Evolutionary conservation across 441 rosid species (phyloP), one percentile per base, ranked within the genome.

Genomic region (Euphorbia corollata): DNA sequence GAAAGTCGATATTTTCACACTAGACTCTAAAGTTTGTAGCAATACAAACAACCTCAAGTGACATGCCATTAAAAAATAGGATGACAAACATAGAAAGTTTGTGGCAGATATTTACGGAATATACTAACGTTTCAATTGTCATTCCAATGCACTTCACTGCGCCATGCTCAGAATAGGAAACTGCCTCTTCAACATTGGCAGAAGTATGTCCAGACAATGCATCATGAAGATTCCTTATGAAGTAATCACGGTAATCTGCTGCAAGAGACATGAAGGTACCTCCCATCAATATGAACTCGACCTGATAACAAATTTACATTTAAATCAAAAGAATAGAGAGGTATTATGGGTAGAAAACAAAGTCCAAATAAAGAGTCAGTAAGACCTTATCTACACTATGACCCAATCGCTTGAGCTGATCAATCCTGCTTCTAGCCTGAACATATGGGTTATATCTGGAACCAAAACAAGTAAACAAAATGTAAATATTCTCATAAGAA

Each of bases 241-340:
- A 94, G 77, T 78, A 94, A 77, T 94, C 99, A 30, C 98, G 88
- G 74, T 94, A 94, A 65, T 94, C 98, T 58, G 98, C 90, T 8
- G 98, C 92, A 63, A 94, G 73, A 11, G 99, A 91, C 99, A 94
- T 91, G 81, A 94, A 94, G 54, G 97, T 91, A 65, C 98, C 99
- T 15, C 97, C 99, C 99, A 94, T 94, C 79, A 94, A 76, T 74
- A 94, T 94, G 82, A 91, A 89, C 83, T 94, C 99, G 51, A 94
- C 98, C 99, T 94, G 85, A 63, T 73, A 71, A 75, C 61, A 67
- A 47, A 65, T 6, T 65, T 11, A 45, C 61, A 60, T 20, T 51
- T 20, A 16, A 59, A 63, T 51, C 55, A 64, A 64, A 22, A 60
- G 15, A 2, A 11, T 8, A 23, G 5, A 57, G 19, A 4, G 39